These are phyloP conservation scores for Thymus quinquecostatus DNA, from an alignment of 257 asterid genomes.

Conservation along the genomic window DNA sequence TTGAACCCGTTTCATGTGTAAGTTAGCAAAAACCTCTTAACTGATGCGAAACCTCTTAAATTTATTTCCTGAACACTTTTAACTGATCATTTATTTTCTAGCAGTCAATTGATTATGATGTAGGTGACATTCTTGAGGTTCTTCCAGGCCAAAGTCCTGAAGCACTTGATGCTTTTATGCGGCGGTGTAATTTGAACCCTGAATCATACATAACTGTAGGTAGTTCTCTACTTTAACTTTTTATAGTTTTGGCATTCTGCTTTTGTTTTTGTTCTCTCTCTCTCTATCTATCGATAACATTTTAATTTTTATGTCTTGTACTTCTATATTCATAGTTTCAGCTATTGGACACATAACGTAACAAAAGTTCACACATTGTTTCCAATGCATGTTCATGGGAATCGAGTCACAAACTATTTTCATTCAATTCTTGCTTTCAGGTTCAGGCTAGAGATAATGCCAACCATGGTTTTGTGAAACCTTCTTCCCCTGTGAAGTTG, in stretches of 20 bases:
- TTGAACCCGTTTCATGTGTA: conserved; percentile 92
- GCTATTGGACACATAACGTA: not conserved
- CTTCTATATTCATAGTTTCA: not conserved
- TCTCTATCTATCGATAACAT: not conserved
- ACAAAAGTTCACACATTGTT: conserved; percentile 1
- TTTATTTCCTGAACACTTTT: conserved; percentile 5
- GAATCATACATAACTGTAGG: conserved; percentile 81
- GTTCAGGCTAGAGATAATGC: conserved; percentile 53
- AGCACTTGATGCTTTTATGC: conserved; percentile 77
- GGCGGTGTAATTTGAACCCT: conserved; percentile 82
- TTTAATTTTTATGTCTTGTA: not conserved
- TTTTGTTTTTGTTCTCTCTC: conserved; percentile 6
- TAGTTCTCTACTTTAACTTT: conserved; percentile 36
- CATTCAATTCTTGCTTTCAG: conserved; percentile 43
- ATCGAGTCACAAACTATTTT: conserved; percentile 5
- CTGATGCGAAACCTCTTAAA: not conserved
- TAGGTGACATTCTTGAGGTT: conserved; percentile 89
- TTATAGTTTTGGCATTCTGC: conserved; percentile 6
- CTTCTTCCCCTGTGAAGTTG: conserved; percentile 62
- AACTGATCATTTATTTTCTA: conserved; percentile 22
- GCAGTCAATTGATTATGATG: conserved; percentile 79
- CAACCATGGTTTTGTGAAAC: conserved; percentile 35
- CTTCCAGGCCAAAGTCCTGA: conserved; percentile 87
- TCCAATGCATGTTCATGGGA: conserved; percentile 27
- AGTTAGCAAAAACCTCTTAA: conserved; percentile 38